Evolutionary conservation across 106 monocot genomes (phyloP), one percentile per base, ranked within the genome.

Genomic region (Phalaenopsis equestris): DNA sequence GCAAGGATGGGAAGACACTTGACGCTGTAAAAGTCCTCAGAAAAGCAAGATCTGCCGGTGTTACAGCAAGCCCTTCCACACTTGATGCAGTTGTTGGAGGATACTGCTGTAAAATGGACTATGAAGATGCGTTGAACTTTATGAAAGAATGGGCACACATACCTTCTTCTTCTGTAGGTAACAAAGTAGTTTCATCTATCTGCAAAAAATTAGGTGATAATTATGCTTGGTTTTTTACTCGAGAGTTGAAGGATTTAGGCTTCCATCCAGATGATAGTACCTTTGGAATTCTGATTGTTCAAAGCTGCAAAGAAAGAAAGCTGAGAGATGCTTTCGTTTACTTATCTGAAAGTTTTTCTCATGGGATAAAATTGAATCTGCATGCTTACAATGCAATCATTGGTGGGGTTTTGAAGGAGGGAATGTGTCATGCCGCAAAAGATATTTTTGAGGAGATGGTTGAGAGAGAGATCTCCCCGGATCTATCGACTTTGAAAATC

Each of bases 361-460:
- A 89, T 76, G 58, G 80, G 17, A 47, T 93, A 77, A 80, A 78
- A 49, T 86, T 91, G 38, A 84, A 87, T 79, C 75, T 83, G 2
- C 41, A 86, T 75, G 57, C 88, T 65, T 99, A 93, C 67, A 93
- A 94, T 95, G 87, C 99, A 61, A 55, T 99, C 45, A 86, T 99
- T 47, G 79, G 89, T 80, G 91, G 87, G 38, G 36, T 90, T 84
- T 91, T 93, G 49, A 91, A 79, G 80, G 82, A 87, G 43, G 87
- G 91, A 19, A 83, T 93, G 84, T 81, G 80, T 74, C 75, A 87
- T 21, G 85, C 79, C 81, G 87, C 82, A 45, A 91, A 76, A 47
- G 80, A 87, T 80, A 87, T 95, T 49, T 87, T 78, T 57, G 82
- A 80, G 42, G 95, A 95, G 49, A 91, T 99, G 94, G 45, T 82